phyloP scores from a whole-genome alignment of 2,329 filamentous ascomycete genomes.

The Decorospora gaudefroyi region DNA sequence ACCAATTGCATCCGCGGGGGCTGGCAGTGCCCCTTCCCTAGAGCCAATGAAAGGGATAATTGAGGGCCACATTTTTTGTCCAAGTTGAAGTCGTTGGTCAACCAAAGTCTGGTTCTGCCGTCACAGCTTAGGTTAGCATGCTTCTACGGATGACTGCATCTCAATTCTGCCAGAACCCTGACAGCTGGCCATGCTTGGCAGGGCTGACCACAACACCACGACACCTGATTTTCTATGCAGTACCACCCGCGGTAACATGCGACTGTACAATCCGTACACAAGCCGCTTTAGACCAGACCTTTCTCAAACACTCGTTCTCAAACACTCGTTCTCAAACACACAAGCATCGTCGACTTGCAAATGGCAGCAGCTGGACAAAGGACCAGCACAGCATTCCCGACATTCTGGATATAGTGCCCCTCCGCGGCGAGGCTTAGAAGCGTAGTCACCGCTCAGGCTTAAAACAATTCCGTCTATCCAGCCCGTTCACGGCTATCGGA shows the following conservation, averaged over 20 bases:
- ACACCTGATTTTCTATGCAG: neutral
- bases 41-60: constrained; percentile 19
- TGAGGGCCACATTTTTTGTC: constrained; percentile 22
- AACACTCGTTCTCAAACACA: constrained; percentile 6
- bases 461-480: constrained; percentile 10
- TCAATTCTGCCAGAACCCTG: constrained; percentile 25
- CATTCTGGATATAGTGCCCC: constrained; percentile 14
- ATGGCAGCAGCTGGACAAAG: constrained; percentile 8
- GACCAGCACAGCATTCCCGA: constrained; percentile 12
- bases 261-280: constrained; percentile 7
- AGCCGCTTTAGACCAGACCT: constrained; percentile 2
- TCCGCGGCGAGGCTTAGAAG: constrained; percentile 13
- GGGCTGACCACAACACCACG: constrained; percentile 16
- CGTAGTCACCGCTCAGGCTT: constrained; percentile 16
- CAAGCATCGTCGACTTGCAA: constrained; percentile 1
- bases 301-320: constrained; percentile 7
- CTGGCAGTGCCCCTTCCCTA: constrained; percentile 20
- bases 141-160: constrained; percentile 33
- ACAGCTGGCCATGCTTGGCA: constrained; percentile 23
- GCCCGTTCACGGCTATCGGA: constrained; percentile 19
- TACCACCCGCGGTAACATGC: constrained; percentile 5
- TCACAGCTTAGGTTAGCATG: constrained; percentile 23
- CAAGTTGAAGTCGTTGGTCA: constrained; percentile 17
- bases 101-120: constrained; percentile 13
- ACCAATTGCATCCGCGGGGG: constrained; percentile 30